A percentile compares a stretch with the other conserved stretches of the same genome.
Conservation (phyloP, 106 monocot species). For the Triglochin maritima region DNA sequence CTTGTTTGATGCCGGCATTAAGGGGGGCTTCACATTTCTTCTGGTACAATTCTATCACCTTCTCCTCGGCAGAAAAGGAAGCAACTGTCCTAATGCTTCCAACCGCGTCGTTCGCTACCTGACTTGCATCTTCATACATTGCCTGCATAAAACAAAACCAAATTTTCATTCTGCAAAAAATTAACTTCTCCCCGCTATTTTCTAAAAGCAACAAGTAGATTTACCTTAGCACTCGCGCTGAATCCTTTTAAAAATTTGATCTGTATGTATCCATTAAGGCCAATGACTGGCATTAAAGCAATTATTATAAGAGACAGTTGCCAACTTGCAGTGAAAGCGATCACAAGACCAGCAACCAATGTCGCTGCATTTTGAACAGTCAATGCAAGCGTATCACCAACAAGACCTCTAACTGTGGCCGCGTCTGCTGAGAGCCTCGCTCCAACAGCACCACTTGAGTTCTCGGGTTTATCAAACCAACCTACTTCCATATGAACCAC, state of each 20-base stretch:
- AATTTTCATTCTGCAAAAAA: background rate
- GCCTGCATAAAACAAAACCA: slow-evolving; percentile 1
- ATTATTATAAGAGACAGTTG: slow-evolving; percentile 37
- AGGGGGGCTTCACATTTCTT: slow-evolving; percentile 24
- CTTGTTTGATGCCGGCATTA: slow-evolving; percentile 10
- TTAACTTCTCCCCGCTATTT: background rate
- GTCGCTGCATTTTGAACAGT: slow-evolving; percentile 34
- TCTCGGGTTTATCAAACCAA: slow-evolving; percentile 47
- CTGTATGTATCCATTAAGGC: slow-evolving; percentile 31
- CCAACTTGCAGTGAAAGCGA: slow-evolving; percentile 53
- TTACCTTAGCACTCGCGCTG: slow-evolving; percentile 51
- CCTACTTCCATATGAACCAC: slow-evolving; percentile 43
- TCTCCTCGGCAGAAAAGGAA: slow-evolving; percentile 23
- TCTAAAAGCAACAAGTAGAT: background rate
- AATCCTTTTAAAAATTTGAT: slow-evolving; percentile 51
- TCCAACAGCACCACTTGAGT: slow-evolving; percentile 52
- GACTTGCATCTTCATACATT: slow-evolving; percentile 21
- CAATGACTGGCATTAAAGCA: slow-evolving; percentile 39
- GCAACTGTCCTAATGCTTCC: slow-evolving; percentile 15
- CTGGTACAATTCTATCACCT: slow-evolving; percentile 22
- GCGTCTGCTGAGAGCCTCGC: slow-evolving; percentile 66
- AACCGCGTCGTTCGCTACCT: slow-evolving; percentile 9
- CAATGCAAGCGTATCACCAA: slow-evolving; percentile 49
- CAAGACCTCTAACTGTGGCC: slow-evolving; percentile 47
- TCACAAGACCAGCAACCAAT: slow-evolving; percentile 31